phyloP scores from a whole-genome alignment of 148 eudicot genomes.

The Dysphania ambrosioides region DNA sequence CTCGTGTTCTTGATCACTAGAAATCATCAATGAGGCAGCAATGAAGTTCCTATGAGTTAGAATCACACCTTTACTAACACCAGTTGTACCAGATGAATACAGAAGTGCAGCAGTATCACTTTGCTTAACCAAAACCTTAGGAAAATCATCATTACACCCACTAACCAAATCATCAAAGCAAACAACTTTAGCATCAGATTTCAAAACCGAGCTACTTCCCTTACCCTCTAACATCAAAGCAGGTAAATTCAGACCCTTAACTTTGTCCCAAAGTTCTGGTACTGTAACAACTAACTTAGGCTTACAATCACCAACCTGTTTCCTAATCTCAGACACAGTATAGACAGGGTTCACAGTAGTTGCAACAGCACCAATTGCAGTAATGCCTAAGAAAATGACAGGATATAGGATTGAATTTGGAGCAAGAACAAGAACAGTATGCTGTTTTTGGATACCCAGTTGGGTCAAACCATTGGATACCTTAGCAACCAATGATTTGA shows the following conservation, averaged over 20 bases:
- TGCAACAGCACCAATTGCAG: conserved; percentile 63
- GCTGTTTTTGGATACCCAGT: conserved; percentile 46
- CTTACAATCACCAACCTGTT: conserved; percentile 53
- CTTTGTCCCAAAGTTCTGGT: conserved; percentile 43
- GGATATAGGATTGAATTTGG: conserved; percentile 67
- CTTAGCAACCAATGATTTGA: conserved; percentile 50
- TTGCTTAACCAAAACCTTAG: conserved; percentile 30
- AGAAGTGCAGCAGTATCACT: conserved; percentile 55
- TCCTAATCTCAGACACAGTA: conserved; percentile 48
- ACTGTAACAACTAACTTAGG: conserved; percentile 57
- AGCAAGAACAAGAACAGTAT: conserved; percentile 59
- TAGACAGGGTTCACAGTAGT: conserved; percentile 60
- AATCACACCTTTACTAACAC: conserved; percentile 64
- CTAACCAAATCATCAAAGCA: conserved; percentile 43
- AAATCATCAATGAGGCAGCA: conserved; percentile 45
- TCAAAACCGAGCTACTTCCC: not conserved
- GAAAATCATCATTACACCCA: conserved; percentile 36
- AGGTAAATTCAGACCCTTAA: conserved; percentile 43
- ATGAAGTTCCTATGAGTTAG: conserved; percentile 67
- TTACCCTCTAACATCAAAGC: conserved; percentile 40
- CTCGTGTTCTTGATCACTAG: conserved; percentile 41
- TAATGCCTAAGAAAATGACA: conserved; percentile 42
- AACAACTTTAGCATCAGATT: conserved; percentile 24
- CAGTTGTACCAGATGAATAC: conserved; percentile 80
- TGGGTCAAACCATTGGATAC: conserved; percentile 44